phyloP scores from a whole-genome alignment of 2,329 filamentous ascomycete species.

The Aspergillus sp. region DNA sequence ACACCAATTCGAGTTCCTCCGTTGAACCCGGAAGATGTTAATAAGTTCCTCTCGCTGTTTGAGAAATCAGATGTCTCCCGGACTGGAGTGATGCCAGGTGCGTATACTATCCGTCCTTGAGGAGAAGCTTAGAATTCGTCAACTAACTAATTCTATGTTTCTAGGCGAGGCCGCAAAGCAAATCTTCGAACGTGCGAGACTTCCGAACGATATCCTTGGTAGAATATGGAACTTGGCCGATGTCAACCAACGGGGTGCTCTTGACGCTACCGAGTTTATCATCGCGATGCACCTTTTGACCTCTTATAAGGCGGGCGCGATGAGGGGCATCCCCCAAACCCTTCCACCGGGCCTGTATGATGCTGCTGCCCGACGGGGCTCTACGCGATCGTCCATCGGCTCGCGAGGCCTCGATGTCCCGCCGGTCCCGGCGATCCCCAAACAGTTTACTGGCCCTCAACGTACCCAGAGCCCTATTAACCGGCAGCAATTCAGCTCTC shows the following conservation, averaged over 20 bases:
- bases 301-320: conserved; percentile 79
- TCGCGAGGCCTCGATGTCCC: conserved; percentile 50
- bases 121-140: neutral
- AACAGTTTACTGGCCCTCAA: conserved; percentile 68
- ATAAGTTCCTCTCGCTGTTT: conserved; percentile 86
- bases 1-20: conserved; percentile 83
- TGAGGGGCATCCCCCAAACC: conserved; percentile 75
- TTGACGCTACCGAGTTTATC: conserved; percentile 89
- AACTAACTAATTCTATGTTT: conserved; percentile 12
- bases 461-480: conserved; percentile 62
- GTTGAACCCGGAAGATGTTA: conserved; percentile 81
- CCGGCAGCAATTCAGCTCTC: conserved; percentile 50
- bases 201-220: conserved; percentile 88
- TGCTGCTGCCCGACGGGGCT: conserved; percentile 72
- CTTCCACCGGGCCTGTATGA: conserved; percentile 87
- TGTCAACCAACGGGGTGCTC: conserved; percentile 83
- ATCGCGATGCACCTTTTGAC: conserved; percentile 97
- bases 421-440: conserved; percentile 69
- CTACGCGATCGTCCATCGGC: conserved; percentile 52
- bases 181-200: conserved; percentile 89
- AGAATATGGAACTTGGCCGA: conserved; percentile 95
- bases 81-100: conserved; percentile 71
- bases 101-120: conserved; percentile 2
- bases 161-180: conserved; percentile 80
- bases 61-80: conserved; percentile 76